Conservation (phyloP, 1,139 yeast genomes). For the Geotrichum klebahnii region DNA sequence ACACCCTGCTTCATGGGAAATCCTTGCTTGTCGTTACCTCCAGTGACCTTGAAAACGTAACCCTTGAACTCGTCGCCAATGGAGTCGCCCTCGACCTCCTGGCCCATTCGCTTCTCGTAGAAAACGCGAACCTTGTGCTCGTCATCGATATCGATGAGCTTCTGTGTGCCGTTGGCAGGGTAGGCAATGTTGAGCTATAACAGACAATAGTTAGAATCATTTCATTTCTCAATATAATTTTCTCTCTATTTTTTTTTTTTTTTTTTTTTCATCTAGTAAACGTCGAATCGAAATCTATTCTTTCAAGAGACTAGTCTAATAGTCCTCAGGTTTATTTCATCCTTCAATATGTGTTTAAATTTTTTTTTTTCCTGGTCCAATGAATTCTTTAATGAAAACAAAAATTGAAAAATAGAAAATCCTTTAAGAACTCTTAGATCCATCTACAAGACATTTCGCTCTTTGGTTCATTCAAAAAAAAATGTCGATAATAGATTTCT, state of each 20-base stretch:
- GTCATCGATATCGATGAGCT: constrained; percentile 95
- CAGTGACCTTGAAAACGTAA: constrained; percentile 96
- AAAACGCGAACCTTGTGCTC: constrained; percentile 98
- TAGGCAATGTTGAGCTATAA: constrained; percentile 88
- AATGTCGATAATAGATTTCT: neutral
- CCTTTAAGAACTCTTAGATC: too few relatives aligned
- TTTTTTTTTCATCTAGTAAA: too few relatives aligned
- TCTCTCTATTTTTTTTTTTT: too few relatives aligned
- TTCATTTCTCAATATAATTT: too few relatives aligned
- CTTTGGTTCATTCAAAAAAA: neutral
- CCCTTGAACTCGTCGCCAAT: constrained; percentile 99
- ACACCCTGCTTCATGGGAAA: constrained; percentile 99
- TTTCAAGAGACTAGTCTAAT: too few relatives aligned
- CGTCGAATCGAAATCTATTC: too few relatives aligned
- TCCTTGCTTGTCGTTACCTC: constrained; percentile 99
- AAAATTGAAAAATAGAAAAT: too few relatives aligned
- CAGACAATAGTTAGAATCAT: constrained; percentile 9
- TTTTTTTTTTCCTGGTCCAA: too few relatives aligned
- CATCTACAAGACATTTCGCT: neutral
- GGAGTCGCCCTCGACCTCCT: constrained; percentile 98
- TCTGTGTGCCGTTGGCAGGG: constrained; percentile 99
- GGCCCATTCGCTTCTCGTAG: constrained; percentile 99
- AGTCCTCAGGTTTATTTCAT: too few relatives aligned
- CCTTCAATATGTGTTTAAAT: too few relatives aligned
- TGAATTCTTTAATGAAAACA: too few relatives aligned